Evolutionary conservation across 768 basidiomycete genomes (phyloP), one percentile per base, ranked within the genome.

Genomic region (Fomitopsis pulvina): DNA sequence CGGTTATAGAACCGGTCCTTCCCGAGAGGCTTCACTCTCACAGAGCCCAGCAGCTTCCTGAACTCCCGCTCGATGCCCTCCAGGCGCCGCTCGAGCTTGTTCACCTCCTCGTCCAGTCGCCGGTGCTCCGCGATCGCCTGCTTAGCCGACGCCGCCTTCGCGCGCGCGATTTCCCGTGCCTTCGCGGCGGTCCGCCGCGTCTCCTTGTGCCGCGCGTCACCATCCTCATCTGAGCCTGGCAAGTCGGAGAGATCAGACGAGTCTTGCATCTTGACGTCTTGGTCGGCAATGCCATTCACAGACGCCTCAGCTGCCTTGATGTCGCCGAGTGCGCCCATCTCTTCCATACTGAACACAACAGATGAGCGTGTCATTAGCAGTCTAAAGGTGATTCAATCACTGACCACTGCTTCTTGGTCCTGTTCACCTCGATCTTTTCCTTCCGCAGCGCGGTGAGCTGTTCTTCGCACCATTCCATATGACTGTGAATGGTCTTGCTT

Each of bases 41-140:
- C 78, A 5, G 85, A 81, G 49, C 91, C 89, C 37, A 92, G 73
- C 43, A 91, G 76, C 64, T 93, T 87, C 55, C 96, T 76, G 71
- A 98, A 99, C 54, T 98, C 95, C 40, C 91, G 85, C 63, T 97
- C 94, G 54, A 95, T 88, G 43, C 76, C 79, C 59, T 93, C 90
- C 18, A 97, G 76, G 34, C 86, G 76, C 37, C 85, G 78, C 62
- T 90, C 85, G 21, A 89, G 68, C 61, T 85, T 86, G 60, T 85
- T 85, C 26, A 92, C 83, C 62, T 96, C 94, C 61, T 95, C 94
- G 49, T 90, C 84, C 12, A 94, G 73, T 44, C 87, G 79, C 27
- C 87, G 85, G 59, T 84, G 86, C 60, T 94, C 92, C 12, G 86
- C 85, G 52, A 82, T 68, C 4, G 89, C 87, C 59, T 87, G 85